These are phyloP conservation scores for Podospora anserina DNA, from an alignment of 495 filamentous ascomycete species.

Conservation along the genomic window DNA sequence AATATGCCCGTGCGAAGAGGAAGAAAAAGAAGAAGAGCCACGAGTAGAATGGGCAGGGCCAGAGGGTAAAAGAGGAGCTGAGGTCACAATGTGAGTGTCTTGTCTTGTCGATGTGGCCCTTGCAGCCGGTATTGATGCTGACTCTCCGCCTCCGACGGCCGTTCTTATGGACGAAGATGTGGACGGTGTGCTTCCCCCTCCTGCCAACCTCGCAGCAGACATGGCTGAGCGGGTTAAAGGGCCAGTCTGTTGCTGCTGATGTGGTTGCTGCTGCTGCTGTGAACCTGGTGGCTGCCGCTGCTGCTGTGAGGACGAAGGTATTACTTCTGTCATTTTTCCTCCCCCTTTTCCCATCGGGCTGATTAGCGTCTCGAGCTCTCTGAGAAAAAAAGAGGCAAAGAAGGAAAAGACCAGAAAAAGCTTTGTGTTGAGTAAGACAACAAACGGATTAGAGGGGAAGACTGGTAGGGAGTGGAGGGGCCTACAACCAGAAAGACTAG, in stretches of 20 bases:
- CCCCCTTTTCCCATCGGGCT: neutral
- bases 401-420: neutral
- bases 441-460: constrained; percentile 7
- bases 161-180: constrained; percentile 8
- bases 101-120: neutral
- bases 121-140: constrained; percentile 11
- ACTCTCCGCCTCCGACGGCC: neutral
- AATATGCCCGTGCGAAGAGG: neutral
- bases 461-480: neutral
- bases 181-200: constrained; percentile 5
- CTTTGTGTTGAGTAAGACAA: neutral
- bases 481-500: constrained; percentile 4
- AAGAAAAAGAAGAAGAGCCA: constrained; percentile 4
- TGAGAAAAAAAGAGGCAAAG: neutral
- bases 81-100: neutral
- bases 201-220: constrained; percentile 22
- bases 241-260: constrained; percentile 8
- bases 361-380: neutral
- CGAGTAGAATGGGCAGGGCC: neutral
- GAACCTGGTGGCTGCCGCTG: neutral
- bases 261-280: neutral
- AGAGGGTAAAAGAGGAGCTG: constrained; percentile 1
- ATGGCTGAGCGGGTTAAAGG: constrained; percentile 30
- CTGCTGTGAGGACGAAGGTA: constrained; percentile 19
- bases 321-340: constrained; percentile 33